Conservation (phyloP, 306 rosid species). For the Vigna radiata region DNA sequence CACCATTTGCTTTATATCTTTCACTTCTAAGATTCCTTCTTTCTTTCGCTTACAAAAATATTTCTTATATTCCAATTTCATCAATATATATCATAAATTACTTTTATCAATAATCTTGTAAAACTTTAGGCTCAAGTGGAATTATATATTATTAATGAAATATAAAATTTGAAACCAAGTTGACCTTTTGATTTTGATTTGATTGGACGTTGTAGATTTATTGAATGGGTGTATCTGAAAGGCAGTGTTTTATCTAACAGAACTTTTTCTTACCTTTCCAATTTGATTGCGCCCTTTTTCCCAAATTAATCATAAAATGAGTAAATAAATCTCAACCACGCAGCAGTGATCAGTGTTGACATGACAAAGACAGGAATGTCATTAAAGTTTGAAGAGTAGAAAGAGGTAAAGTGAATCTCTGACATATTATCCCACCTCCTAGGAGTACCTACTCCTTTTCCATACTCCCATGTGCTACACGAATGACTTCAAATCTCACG, state of each 20-base stretch:
- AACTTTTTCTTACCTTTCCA: conserved; percentile 17
- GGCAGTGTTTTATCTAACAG: conserved; percentile 21
- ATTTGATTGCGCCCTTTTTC: conserved; percentile 7
- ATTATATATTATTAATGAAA: too few relatives aligned
- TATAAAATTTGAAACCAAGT: too few relatives aligned
- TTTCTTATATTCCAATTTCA: background rate
- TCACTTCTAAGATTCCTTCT: conserved; percentile 10
- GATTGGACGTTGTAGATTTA: conserved; percentile 50
- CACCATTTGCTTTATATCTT: conserved; percentile 8
- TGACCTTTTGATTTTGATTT: conserved; percentile 41
- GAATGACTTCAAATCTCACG: conserved; percentile 35
- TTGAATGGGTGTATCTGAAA: conserved; percentile 40
- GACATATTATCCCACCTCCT: conserved; percentile 48
- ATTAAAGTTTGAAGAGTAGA: conserved; percentile 9
- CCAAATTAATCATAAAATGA: conserved; percentile 31
- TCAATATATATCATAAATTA: too few relatives aligned
- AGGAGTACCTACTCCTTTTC: conserved; percentile 37
- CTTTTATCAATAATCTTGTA: too few relatives aligned
- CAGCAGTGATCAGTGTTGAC: conserved; percentile 28
- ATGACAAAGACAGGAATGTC: conserved; percentile 35
- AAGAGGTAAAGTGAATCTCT: conserved; percentile 28
- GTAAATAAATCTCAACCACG: background rate
- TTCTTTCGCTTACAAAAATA: background rate
- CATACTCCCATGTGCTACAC: conserved; percentile 46
- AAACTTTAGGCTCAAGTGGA: too few relatives aligned